Evolutionary conservation across 2,329 filamentous ascomycete genomes (phyloP), one percentile per base, ranked within the genome.

Genomic region (Diaporthe citriasiana): DNA sequence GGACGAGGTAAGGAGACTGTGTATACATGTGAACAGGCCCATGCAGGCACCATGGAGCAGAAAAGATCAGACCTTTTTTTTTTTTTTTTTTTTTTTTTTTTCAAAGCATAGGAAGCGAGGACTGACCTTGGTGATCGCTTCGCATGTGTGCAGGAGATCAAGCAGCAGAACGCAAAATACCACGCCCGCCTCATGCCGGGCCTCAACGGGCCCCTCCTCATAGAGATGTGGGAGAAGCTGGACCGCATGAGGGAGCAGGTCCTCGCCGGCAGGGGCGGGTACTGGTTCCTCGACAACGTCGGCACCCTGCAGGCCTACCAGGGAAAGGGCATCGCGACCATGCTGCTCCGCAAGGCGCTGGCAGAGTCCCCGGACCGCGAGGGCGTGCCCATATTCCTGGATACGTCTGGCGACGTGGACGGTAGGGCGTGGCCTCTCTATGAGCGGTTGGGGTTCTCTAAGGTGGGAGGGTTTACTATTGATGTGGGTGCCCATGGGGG

Each of bases 141-240:
- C 22, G 4, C 1, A 12, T 1, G 25, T 1, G 25, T 35, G 4
- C 19, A 72, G 71, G 42, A 72, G 15, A 57, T 35, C 59, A 47
- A 19, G 35, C 27, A 65, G 1, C 38, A 59, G 33, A 59, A 27
- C 30, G 40, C 35, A 22, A 70, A 57, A 2, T 73, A 71, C 38
- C 47, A 66, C 22, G 47, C 56, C 19, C 47, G 50, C 25, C 56
- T 71, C 50, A 73, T 73, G 66, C 66, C 56, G 15, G 72, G 72
- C 15, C 33, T 73, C 47, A 66, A 73, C 40, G 68, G 66, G 1
- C 47, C 68, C 25, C n/a, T 73, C 6, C 68, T 73, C 42, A 13
- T 71, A 30, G 66, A 73, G 38, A 66, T 71, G 68, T 73, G 72
- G 72, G 72, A 73, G 50, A 65, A 57, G 13, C 68, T 73, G 7